phyloP scores from a whole-genome alignment of 2,329 filamentous ascomycete genomes.

The Passalora sequoiae region DNA sequence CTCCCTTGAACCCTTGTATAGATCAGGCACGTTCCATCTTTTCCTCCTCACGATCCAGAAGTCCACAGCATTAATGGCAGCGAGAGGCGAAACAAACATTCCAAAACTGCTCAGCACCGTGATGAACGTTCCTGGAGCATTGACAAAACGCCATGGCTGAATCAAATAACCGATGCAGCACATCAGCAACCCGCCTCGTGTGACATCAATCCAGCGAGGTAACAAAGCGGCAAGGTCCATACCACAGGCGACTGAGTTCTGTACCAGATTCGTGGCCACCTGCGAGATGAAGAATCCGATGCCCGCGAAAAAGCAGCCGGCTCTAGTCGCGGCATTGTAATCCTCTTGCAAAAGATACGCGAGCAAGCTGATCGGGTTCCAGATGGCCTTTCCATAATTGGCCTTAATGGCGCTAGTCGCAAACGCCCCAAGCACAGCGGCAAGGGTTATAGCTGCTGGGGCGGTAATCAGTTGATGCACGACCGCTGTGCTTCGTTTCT shows the following conservation, averaged over 20 bases:
- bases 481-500: neutral
- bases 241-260: conserved; percentile 27
- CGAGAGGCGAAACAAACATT: conserved; percentile 27
- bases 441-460: neutral
- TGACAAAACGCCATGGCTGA: conserved; percentile 27
- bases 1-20: conserved; percentile 16
- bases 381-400: conserved; percentile 19
- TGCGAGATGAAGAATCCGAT: conserved; percentile 24
- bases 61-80: conserved; percentile 25
- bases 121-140: conserved; percentile 23
- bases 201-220: conserved; percentile 18
- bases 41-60: conserved; percentile 26
- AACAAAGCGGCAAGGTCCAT: conserved; percentile 29
- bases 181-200: conserved; percentile 26
- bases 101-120: conserved; percentile 28
- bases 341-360: conserved; percentile 15
- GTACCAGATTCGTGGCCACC: conserved; percentile 25
- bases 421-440: conserved; percentile 5
- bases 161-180: conserved; percentile 22
- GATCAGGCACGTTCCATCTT: conserved; percentile 26
- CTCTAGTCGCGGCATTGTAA: conserved; percentile 22
- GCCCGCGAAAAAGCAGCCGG: conserved; percentile 29
- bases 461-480: conserved; percentile 1
- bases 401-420: conserved; percentile 18
- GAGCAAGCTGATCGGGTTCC: conserved; percentile 24